A percentile compares a stretch with the other conserved stretches of the same genome.
phyloP scores from a whole-genome alignment of 768 basidiomycete species.

The Rhodotorula kratochvilovae region DNA sequence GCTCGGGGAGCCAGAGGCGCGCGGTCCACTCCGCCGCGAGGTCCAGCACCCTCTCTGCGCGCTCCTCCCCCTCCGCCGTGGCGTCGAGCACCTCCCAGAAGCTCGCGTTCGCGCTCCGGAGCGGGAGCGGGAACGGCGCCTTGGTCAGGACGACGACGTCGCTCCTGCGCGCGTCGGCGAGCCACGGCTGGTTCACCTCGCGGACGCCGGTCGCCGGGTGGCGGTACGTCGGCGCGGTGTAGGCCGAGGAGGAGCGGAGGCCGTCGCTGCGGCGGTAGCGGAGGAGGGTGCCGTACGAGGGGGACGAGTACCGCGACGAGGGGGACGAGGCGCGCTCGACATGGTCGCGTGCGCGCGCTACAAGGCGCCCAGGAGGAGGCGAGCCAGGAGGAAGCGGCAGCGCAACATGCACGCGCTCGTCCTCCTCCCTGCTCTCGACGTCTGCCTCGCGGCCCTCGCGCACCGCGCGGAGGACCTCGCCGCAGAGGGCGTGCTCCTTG shows the following conservation, averaged over 20 bases:
- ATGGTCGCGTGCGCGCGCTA: not conserved
- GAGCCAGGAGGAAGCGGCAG: constrained; percentile 31
- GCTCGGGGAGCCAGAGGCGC: constrained; percentile 40
- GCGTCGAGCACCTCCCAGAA: constrained; percentile 10
- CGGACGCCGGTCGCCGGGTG: constrained; percentile 34
- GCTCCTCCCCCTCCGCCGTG: constrained; percentile 4
- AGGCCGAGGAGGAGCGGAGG: constrained; percentile 23
- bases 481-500: constrained; percentile 43
- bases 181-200: constrained; percentile 42
- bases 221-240: constrained; percentile 28
- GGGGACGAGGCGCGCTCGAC: not conserved
- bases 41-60: constrained; percentile 10
- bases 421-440: constrained; percentile 20
- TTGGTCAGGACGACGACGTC: constrained; percentile 42
- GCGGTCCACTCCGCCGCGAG: constrained; percentile 26
- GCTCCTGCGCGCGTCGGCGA: constrained; percentile 32
- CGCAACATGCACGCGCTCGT: constrained; percentile 25
- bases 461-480: constrained; percentile 10
- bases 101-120: not conserved
- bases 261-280: constrained; percentile 43
- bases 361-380: not conserved
- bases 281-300: constrained; percentile 37
- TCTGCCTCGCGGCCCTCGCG: not conserved
- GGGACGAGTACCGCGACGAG: constrained; percentile 1
- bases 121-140: constrained; percentile 37